Evolutionary conservation across 352 stramenopile species (phyloP), one percentile per base, ranked within the genome.

Genomic region (Phytophthora vignae): DNA sequence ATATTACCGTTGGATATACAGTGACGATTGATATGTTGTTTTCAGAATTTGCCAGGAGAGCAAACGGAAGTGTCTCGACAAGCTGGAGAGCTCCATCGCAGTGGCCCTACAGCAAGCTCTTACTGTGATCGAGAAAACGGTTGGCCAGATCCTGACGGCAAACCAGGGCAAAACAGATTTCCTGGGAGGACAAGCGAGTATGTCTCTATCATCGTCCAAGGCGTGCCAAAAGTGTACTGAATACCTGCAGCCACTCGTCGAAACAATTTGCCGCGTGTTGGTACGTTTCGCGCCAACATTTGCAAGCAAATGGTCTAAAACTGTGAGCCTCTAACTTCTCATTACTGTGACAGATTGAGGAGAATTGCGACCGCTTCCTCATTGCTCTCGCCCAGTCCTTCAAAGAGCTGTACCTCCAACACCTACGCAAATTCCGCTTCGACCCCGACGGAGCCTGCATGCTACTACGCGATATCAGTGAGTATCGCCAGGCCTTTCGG

Each of bases 401-500:
- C 71, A 92, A 93, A 69, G 84, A 92, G 8, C 53, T 91, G 42
- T 93, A 92, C 69, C 71, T 96, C 33, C 76, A 86, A 55, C 88
- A 96, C 49, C 56, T 96, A 10, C 79, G 87, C 48, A 90, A 90
- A 57, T 94, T 88, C 42, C 82, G 84, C 4, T 96, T 96, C 58
- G 88, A 96, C 46, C 84, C 88, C 5, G 88, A 96, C 59, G 88
- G 88, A 25, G 88, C 88, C 3, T 94, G 87, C 59, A 91, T 94
- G 81, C 61, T 96, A 36, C 82, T 96, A 50, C 87, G 87, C 11
- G 88, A 96, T 57, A 77, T 96, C 36, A 91, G 84, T 56, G 85
- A 88, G 14, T 92, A 91, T 52, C 82, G 85, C 6, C 78, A 90
- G 69, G 84, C 88, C 8, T 94, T 96, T 49, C 76, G 76, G 6